phyloP scores from a whole-genome alignment of 371 early-diverging fungal species.

The Lichtheimia hyalospora region DNA sequence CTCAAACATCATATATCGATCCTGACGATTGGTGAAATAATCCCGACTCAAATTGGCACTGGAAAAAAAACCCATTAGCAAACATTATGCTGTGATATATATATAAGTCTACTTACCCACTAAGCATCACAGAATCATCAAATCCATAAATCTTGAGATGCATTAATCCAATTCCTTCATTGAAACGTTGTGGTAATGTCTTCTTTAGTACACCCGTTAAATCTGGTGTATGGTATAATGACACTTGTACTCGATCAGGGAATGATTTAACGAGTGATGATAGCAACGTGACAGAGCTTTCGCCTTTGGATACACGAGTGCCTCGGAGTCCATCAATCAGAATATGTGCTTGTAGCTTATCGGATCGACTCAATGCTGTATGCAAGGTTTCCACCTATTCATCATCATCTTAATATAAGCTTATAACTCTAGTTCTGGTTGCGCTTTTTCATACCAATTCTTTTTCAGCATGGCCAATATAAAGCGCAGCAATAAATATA shows the following conservation, averaged over 20 bases:
- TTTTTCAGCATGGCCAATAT: constrained; percentile 81
- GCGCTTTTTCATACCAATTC: constrained; percentile 68
- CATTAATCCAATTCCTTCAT: constrained; percentile 91
- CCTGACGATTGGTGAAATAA: constrained; percentile 95
- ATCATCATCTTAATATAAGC: neutral
- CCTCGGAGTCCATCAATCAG: constrained; percentile 89
- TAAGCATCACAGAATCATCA: constrained; percentile 86
- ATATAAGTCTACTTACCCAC: constrained; percentile 63
- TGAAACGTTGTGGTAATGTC: constrained; percentile 82
- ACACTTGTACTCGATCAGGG: constrained; percentile 65
- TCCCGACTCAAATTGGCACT: constrained; percentile 94
- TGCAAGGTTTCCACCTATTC: constrained; percentile 57
- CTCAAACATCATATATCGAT: constrained; percentile 82
- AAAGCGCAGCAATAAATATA: constrained; percentile 84
- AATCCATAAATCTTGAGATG: constrained; percentile 93
- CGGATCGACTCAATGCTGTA: constrained; percentile 53
- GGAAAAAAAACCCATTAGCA: neutral
- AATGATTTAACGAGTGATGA: constrained; percentile 68
- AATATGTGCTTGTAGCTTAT: constrained; percentile 63
- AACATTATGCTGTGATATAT: neutral
- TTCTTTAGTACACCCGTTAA: constrained; percentile 70
- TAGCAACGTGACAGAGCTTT: constrained; percentile 71
- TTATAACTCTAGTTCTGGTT: no score
- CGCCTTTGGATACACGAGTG: constrained; percentile 63
- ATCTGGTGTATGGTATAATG: constrained; percentile 87